phyloP scores from a whole-genome alignment of 345 rosid genomes.

The Syzygium jambos region DNA sequence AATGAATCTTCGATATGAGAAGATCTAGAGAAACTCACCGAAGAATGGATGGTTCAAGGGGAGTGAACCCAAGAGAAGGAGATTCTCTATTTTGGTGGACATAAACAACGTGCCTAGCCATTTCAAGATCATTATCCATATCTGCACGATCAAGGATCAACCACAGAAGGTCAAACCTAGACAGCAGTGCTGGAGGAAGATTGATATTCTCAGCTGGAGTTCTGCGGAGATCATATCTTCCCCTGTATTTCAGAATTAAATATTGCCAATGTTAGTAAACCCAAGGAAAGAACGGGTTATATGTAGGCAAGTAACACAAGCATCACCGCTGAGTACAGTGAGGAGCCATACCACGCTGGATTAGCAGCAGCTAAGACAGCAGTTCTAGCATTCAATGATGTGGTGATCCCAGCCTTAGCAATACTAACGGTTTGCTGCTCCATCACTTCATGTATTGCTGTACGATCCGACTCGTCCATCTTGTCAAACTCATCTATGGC shows the following conservation, averaged over 20 bases:
- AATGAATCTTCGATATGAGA: not conserved
- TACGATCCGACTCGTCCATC: slow-evolving; percentile 99
- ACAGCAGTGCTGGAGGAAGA: slow-evolving; percentile 94
- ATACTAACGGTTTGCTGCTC: slow-evolving; percentile 99
- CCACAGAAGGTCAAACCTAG: slow-evolving; percentile 94
- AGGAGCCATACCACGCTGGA: slow-evolving; percentile 81
- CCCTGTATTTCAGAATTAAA: slow-evolving; percentile 44
- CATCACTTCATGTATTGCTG: slow-evolving; percentile 98
- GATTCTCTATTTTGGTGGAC: slow-evolving; percentile 89
- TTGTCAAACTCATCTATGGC: slow-evolving; percentile 99
- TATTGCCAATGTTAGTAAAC: slow-evolving; percentile 1
- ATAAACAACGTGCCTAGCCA: slow-evolving; percentile 89
- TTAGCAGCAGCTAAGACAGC: slow-evolving; percentile 98
- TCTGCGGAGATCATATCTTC: slow-evolving; percentile 87
- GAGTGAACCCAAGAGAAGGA: slow-evolving; percentile 88
- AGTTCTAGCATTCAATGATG: slow-evolving; percentile 94
- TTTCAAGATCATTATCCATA: slow-evolving; percentile 91
- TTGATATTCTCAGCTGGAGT: slow-evolving; percentile 97
- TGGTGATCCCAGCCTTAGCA: slow-evolving; percentile 98
- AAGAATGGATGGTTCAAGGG: slow-evolving; percentile 76
- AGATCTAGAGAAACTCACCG: slow-evolving; percentile 38
- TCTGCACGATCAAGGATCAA: slow-evolving; percentile 95
- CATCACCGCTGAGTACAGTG: not conserved
- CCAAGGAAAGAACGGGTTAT: not conserved
- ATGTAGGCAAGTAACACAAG: not conserved